Evolutionary conservation across 176 grass and related monocot genomes (phyloP).

Genomic region (Cocos nucifera): DNA sequence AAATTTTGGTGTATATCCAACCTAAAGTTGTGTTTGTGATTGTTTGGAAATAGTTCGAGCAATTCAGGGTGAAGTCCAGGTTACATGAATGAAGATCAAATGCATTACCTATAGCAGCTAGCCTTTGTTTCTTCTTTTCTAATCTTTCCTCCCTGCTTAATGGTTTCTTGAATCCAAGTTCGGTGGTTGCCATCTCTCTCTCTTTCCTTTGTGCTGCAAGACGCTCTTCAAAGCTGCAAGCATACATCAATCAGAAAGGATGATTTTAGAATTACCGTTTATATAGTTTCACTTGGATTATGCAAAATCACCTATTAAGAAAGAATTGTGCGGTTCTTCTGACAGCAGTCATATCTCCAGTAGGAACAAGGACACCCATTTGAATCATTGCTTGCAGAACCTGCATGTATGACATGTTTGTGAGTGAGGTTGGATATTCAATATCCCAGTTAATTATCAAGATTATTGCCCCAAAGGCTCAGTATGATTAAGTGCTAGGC

Average conservation of each 20-base stretch:
- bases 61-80: too few species aligned
- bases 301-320: conserved; percentile 50
- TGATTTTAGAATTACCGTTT: background rate
- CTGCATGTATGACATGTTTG: conserved; percentile 23
- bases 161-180: conserved; percentile 89
- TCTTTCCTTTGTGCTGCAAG: conserved; percentile 79
- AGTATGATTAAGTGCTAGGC: too few species aligned
- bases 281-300: background rate
- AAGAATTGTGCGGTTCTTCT: conserved; percentile 98
- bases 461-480: too few species aligned
- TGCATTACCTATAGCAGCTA: conserved; percentile 84
- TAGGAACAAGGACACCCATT: conserved; percentile 99
- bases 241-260: conserved; percentile 14
- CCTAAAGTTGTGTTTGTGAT: too few species aligned
- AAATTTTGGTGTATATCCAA: too few species aligned
- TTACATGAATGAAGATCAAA: conserved; percentile 4
- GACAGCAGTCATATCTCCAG: conserved; percentile 96
- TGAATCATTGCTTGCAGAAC: conserved; percentile 90
- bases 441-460: background rate
- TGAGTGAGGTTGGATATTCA: background rate
- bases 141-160: conserved; percentile 66
- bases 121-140: conserved; percentile 94
- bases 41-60: too few species aligned
- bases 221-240: conserved; percentile 80
- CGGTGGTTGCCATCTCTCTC: conserved; percentile 51